These are phyloP conservation scores for Ophiostoma triangulosporum DNA, from an alignment of 2,329 filamentous ascomycete genomes.

Conservation along the genomic window DNA sequence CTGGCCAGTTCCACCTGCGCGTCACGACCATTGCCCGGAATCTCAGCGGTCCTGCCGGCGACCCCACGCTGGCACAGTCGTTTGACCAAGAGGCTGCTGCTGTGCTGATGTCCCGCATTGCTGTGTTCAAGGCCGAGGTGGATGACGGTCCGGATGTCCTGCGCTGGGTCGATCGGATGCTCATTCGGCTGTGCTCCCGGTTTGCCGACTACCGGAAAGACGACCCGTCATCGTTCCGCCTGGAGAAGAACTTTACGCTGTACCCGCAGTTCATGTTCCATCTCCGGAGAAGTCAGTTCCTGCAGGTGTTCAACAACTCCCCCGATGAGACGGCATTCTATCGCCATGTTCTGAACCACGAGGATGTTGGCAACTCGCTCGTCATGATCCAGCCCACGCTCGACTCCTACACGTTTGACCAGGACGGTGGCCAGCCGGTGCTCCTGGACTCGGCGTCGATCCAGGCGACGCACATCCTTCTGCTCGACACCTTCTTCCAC, in stretches of 20 bases:
- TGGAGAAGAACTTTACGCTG: constrained; percentile 97
- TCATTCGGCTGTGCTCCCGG: constrained; percentile 87
- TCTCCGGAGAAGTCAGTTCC: constrained; percentile 86
- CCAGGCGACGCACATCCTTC: constrained; percentile 80
- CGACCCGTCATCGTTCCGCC: constrained; percentile 87
- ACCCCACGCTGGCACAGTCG: constrained; percentile 87
- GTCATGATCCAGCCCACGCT: constrained; percentile 98
- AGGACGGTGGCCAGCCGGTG: constrained; percentile 86
- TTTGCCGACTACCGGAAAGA: constrained; percentile 98
- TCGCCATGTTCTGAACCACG: constrained; percentile 89
- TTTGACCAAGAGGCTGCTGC: constrained; percentile 98
- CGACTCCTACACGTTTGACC: constrained; percentile 93
- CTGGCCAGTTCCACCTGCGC: constrained; percentile 87
- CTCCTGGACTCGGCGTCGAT: constrained; percentile 93
- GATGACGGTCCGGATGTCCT: constrained; percentile 97
- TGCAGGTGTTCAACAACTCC: constrained; percentile 99
- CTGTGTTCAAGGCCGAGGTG: constrained; percentile 96
- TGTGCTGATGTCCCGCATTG: constrained; percentile 97
- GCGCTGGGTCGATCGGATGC: constrained; percentile 96
- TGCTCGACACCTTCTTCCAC: constrained; percentile 98
- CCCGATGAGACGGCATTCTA: constrained; percentile 99
- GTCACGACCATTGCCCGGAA: constrained; percentile 90
- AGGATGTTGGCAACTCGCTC: constrained; percentile 90
- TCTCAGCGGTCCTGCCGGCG: constrained; percentile 83
- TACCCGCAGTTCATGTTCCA: constrained; percentile 99